A percentile compares a stretch with the other conserved stretches of the same genome.
These are phyloP conservation scores for Wickerhamiella azymoides DNA, from an alignment of 805 yeast species.

Conservation along the genomic window DNA sequence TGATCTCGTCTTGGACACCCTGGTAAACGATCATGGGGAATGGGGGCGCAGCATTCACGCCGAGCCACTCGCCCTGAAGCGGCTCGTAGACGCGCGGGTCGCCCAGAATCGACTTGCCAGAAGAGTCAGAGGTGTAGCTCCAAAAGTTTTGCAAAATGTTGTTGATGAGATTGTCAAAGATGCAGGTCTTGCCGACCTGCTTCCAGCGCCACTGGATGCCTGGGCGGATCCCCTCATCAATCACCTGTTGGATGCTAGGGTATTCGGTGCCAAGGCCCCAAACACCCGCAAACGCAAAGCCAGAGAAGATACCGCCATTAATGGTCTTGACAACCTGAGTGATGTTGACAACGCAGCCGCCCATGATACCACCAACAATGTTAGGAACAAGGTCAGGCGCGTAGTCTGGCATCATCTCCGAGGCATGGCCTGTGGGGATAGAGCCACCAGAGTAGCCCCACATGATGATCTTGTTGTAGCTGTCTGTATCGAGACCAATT, in stretches of 20 bases:
- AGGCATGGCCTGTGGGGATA: conserved; percentile 20
- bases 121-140: conserved; percentile 13
- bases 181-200: conserved; percentile 12
- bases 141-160: conserved; percentile 15
- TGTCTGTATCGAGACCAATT: conserved; percentile 9
- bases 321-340: conserved; percentile 12
- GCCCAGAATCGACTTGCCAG: neutral
- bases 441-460: conserved; percentile 23
- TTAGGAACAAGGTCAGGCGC: conserved; percentile 18
- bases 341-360: conserved; percentile 17
- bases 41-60: conserved; percentile 12
- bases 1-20: conserved; percentile 18
- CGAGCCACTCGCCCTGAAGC: conserved; percentile 12
- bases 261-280: conserved; percentile 21
- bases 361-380: conserved; percentile 16
- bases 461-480: conserved; percentile 13
- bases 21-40: conserved; percentile 19
- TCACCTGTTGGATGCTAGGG: conserved; percentile 15
- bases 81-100: neutral
- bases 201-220: conserved; percentile 12
- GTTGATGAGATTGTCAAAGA: conserved; percentile 10
- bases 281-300: conserved; percentile 19
- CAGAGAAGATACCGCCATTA: conserved; percentile 18
- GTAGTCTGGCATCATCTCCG: conserved; percentile 14
- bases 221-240: conserved; percentile 10